Evolutionary conservation across 2,329 filamentous ascomycete species (phyloP), one percentile per base, ranked within the genome.

Genomic region (Penicillium olsonii): DNA sequence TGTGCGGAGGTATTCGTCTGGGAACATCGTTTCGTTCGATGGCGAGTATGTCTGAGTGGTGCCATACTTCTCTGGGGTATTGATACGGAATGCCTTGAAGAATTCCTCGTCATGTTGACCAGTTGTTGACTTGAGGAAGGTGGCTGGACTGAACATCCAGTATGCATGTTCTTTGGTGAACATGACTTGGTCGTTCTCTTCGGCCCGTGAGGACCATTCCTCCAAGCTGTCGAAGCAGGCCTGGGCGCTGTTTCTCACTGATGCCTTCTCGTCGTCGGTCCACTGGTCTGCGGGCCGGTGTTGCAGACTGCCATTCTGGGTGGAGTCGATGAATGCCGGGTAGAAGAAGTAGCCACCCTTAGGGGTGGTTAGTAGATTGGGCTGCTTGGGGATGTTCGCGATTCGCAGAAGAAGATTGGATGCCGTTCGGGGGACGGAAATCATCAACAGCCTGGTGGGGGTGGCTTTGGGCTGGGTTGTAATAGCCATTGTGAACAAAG

Each of bases 121-220:
- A 19, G 41, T 45, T 19, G 42, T 38, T 19, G 44, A 56, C 40
- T 53, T 52, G 34, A 44, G 45, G 42, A 61, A 57, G 27, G 51
- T 49, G 31, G 49, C 52, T 7, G 64, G 64, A 18, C 63, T 58
- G 12, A 40, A 55, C 37, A 69, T 24, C 56, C 59, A 68, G 42
- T 60, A 59, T 26, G 63, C 58, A 31, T 73, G 71, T 45, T 74
- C 71, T 48, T 73, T 73, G 31, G 65, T 56, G 42, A 72, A 69
- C 12, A 67, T 53, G 19, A 57, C 56, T 41, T 68, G 68, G 33
- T 56, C 54, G 15, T 64, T 47, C 2, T 47, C 37, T 31, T 59
- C 45, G 2, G 69, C 68, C 2, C 44, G 37, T 1, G 49, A 31
- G 4, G 62, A 45, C 26, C 50, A 53, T 14, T 60, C 52, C 37